Evolutionary conservation across 2,329 filamentous ascomycete species (phyloP), one percentile per base, ranked within the genome.

Genomic region (Hortaea werneckii): DNA sequence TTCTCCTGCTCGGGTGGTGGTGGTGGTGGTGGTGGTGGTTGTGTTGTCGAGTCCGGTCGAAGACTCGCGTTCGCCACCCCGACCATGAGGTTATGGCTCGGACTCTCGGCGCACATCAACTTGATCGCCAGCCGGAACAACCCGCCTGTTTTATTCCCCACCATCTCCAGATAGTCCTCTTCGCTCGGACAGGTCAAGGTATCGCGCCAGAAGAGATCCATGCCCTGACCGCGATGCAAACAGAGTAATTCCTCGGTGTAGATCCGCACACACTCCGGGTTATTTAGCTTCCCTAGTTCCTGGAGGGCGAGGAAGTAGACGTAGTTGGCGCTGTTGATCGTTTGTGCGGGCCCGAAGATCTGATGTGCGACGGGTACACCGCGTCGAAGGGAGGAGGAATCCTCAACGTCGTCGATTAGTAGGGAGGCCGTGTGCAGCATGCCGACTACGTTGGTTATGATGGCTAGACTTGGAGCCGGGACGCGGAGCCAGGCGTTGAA

Each of bases 81-180:
- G 40, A 6, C 32, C 13, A 47, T 40, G 40, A 43, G 45, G 39
- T 58, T 58, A 38, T 61, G 53, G 7, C 54, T 68, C 30, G 67
- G 62, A 46, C 71, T 76, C 67, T 89, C 83, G 44, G 83, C 83
- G 65, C 90, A 85, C 86, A 94, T 94, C 29, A 94, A 76, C 68
- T 89, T 87, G 62, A 94, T 82, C 37, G 85, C 85, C 7, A 94
- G 70, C 37, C 87, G 77, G 71, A 94, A 94, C 1, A 95, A 73
- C 0, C 87, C 87, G 43, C 87, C 87, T 0, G 87, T 94, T 70
- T 94, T 94, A 69, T 94, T 89, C 57, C 79, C 79, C 8, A 94
- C 87, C 87, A 94, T 94, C 64, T 94, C 85, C n/a, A 94, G 76
- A 67, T 94, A 94, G 67, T 94, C 87, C 54, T 88, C 85, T 66